Evolutionary conservation across 1,284 basidiomycete genomes (phyloP).

Genomic region (Apiotrichum sp.): DNA sequence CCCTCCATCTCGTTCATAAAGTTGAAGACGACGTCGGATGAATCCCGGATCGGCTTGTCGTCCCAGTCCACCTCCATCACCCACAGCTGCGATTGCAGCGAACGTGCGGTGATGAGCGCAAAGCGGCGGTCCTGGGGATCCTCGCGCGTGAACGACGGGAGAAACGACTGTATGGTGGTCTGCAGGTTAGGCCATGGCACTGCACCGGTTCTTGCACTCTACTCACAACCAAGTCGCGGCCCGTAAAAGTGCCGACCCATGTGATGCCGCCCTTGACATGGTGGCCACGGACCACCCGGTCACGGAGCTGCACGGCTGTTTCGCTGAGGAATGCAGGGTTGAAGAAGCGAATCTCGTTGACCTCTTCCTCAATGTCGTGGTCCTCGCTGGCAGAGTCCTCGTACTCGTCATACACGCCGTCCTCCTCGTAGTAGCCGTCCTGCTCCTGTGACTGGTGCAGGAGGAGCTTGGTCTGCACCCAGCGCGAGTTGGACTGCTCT

Average conservation of each 20-base stretch:
- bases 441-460: constrained; percentile 42
- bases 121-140: constrained; percentile 66
- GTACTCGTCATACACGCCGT: constrained; percentile 46
- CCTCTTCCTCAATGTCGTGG: constrained; percentile 51
- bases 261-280: constrained; percentile 88
- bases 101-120: constrained; percentile 78
- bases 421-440: constrained; percentile 42
- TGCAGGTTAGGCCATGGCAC: too few relatives aligned
- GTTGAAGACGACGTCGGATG: constrained; percentile 92
- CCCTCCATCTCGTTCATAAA: constrained; percentile 80
- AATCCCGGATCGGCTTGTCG: constrained; percentile 71
- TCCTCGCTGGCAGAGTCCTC: constrained; percentile 53
- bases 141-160: constrained; percentile 66
- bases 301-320: constrained; percentile 76
- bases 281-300: constrained; percentile 73
- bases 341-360: constrained; percentile 71
- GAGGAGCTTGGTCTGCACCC: constrained; percentile 43
- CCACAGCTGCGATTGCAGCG: constrained; percentile 84
- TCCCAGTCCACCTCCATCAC: constrained; percentile 98
- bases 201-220: too few relatives aligned
- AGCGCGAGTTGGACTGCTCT: constrained; percentile 32
- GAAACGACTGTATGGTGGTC: constrained; percentile 74
- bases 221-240: constrained; percentile 83
- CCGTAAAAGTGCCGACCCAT: constrained; percentile 80
- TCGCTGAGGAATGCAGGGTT: constrained; percentile 82